Evolutionary conservation across 2,329 filamentous ascomycete species (phyloP).

Genomic region (Hymenoscyphus fraxineus): DNA sequence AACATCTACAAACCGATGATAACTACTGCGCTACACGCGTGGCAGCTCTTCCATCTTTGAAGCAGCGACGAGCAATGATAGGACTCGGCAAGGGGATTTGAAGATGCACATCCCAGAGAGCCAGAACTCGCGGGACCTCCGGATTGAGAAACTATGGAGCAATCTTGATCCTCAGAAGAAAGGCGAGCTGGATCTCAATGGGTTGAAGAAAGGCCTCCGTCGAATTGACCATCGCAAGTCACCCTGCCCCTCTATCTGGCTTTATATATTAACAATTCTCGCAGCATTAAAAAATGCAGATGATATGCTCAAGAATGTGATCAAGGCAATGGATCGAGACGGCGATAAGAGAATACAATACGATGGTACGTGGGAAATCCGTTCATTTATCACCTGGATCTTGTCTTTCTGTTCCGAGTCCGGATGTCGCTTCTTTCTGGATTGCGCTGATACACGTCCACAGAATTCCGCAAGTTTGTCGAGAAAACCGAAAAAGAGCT

Average conservation of each 20-base stretch:
- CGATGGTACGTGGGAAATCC: constrained; percentile 64
- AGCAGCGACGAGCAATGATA: constrained; percentile 28
- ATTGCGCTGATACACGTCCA: constrained; percentile 8
- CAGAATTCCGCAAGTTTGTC: constrained; percentile 89
- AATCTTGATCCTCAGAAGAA: constrained; percentile 72
- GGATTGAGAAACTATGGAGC: constrained; percentile 80
- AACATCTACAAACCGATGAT: constrained; percentile 21
- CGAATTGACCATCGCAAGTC: constrained; percentile 77
- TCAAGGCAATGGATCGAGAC: constrained; percentile 79
- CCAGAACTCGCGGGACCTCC: constrained; percentile 72
- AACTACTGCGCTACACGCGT: constrained; percentile 13
- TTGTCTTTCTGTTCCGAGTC: neutral
- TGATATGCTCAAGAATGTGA: constrained; percentile 73
- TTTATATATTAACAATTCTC: constrained; percentile 25
- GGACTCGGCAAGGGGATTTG: constrained; percentile 11
- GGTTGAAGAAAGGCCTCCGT: constrained; percentile 76
- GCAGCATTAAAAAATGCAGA: constrained; percentile 86
- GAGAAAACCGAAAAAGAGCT: constrained; percentile 83
- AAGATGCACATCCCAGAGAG: constrained; percentile 66
- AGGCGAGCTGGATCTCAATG: constrained; percentile 79
- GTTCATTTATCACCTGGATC: neutral
- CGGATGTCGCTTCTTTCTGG: neutral
- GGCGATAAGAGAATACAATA: constrained; percentile 88
- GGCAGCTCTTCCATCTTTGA: constrained; percentile 16
- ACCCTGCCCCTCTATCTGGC: constrained; percentile 11